These are phyloP conservation scores for Rosa multiflora DNA, from an alignment of 306 rosid genomes.

Conservation along the genomic window DNA sequence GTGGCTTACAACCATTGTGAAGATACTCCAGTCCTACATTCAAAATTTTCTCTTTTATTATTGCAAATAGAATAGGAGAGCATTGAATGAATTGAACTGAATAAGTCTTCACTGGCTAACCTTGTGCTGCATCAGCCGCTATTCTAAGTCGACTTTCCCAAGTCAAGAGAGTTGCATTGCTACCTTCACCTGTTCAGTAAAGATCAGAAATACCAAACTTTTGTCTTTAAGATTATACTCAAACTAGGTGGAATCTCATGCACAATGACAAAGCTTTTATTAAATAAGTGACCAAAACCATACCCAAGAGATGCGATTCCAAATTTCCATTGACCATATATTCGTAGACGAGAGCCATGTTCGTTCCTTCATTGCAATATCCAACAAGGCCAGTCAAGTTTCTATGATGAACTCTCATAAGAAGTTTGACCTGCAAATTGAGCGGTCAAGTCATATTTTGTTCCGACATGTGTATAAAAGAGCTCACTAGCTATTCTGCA, in stretches of 20 bases:
- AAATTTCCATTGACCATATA: conserved; percentile 11
- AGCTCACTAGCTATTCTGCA: not conserved
- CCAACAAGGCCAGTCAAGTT: conserved; percentile 40
- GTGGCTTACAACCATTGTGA: conserved; percentile 50
- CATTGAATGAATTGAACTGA: not conserved
- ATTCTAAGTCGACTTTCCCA: conserved; percentile 37
- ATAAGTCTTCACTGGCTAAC: not conserved
- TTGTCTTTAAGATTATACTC: not conserved
- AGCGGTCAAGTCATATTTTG: not conserved
- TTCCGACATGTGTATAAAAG: not conserved
- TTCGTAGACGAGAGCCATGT: conserved; percentile 9
- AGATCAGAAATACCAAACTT: not conserved
- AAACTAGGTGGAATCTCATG: not conserved
- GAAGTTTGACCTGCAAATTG: conserved; percentile 39
- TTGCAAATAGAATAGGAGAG: not conserved
- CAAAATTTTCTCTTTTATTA: not conserved
- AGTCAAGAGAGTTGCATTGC: conserved; percentile 10
- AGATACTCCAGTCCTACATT: conserved; percentile 45
- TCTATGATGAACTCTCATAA: conserved; percentile 51
- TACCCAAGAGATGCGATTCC: conserved; percentile 37
- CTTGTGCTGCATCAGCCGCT: conserved; percentile 33
- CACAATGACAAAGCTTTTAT: not conserved
- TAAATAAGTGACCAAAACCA: not conserved
- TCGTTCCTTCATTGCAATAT: conserved; percentile 2
- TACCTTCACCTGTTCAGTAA: not conserved